Evolutionary conservation across 2,329 filamentous ascomycete species (phyloP).

Genomic region (Aspergillus sclerotialis): DNA sequence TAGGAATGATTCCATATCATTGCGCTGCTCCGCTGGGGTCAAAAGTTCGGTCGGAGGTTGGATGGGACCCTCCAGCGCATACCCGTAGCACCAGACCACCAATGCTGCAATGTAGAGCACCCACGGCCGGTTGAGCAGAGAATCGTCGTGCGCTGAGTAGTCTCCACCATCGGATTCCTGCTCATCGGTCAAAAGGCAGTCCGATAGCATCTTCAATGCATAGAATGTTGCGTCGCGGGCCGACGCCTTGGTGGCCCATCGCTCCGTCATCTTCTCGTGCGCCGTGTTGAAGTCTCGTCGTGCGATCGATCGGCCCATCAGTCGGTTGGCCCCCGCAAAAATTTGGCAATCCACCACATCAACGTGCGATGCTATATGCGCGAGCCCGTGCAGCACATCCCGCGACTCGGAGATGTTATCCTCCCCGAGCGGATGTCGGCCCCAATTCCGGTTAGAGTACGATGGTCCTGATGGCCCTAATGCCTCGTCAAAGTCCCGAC

Average conservation of each 20-base stretch:
- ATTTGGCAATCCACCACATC: slow-evolving; percentile 98
- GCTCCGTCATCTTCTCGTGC: slow-evolving; percentile 74
- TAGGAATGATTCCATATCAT: slow-evolving; percentile 75
- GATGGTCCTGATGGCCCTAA: slow-evolving; percentile 47
- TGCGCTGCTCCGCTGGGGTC: slow-evolving; percentile 59
- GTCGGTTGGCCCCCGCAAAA: slow-evolving; percentile 76
- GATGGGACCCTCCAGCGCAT: slow-evolving; percentile 75
- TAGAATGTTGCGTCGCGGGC: slow-evolving; percentile 91
- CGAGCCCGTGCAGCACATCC: slow-evolving; percentile 84
- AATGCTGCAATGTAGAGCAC: slow-evolving; percentile 88
- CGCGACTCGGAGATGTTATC: slow-evolving; percentile 78
- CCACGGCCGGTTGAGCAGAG: slow-evolving; percentile 87
- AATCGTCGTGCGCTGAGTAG: slow-evolving; percentile 82
- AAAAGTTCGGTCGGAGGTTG: slow-evolving; percentile 44
- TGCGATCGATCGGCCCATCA: slow-evolving; percentile 80
- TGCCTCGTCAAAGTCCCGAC: slow-evolving; percentile 79
- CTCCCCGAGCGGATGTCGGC: slow-evolving; percentile 41
- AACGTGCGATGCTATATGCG: slow-evolving; percentile 96
- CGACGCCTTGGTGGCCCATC: slow-evolving; percentile 81
- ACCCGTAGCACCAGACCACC: slow-evolving; percentile 94
- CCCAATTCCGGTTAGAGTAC: slow-evolving; percentile 15
- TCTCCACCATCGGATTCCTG: slow-evolving; percentile 25
- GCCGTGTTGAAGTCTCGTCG: slow-evolving; percentile 72
- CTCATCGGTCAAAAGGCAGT: slow-evolving; percentile 59
- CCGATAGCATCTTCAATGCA: slow-evolving; percentile 77